Base-by-base conservation (phyloP, 116 monocot genomes). In the Phalaenopsis hybrid region DNA sequence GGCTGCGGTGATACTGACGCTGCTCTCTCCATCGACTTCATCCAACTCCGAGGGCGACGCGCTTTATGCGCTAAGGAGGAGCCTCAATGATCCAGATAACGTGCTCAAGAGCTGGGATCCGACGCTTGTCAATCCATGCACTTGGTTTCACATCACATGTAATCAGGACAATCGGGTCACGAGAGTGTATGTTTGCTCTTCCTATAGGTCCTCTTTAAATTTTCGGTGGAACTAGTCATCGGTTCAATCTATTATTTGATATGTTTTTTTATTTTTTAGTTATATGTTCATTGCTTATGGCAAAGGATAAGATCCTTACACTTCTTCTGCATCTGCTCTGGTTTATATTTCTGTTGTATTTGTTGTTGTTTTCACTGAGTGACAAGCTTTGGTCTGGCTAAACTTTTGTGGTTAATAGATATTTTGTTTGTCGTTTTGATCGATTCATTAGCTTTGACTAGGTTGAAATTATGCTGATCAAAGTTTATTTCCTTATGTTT, bases 91-190 rank as follows among this genome's bases (percentile, higher is more conserved):
- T 82, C 98, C 98, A 17, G 93, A 88, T 13, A 82, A 86, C 81
- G 98, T 98, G 25, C 88, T 98, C 12, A 90, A 89, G 89, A 95
- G 95, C 90, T 97, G 97, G 94, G 91, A 97, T 80, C 95, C 91
- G 78, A 98, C 93, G 12, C 94, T 97, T 44, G 97, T 97, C 57
- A 94, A 91, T 84, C 97, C 96, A 9, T 96, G 94, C 81, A 94
- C 94, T 44, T 96, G 96, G 94, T 96, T 96, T 81, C 96, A 94
- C 81, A 89, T 97, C 82, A 97, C 97, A 80, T 97, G 98, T 88
- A 85, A 97, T 84, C 83, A 87, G 57, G 89, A 97, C 69, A 97
- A 97, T 79, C 97, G 85, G 69, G 97, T 97, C 75, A 92, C 94
- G 45, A 85, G 97, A 52, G 79, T 97, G 97, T 97, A 81, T 75